A percentile compares a stretch with the other conserved stretches of the same genome.
Evolutionary conservation across 768 basidiomycete genomes (phyloP).

Genomic region (Lactarius evosmus): DNA sequence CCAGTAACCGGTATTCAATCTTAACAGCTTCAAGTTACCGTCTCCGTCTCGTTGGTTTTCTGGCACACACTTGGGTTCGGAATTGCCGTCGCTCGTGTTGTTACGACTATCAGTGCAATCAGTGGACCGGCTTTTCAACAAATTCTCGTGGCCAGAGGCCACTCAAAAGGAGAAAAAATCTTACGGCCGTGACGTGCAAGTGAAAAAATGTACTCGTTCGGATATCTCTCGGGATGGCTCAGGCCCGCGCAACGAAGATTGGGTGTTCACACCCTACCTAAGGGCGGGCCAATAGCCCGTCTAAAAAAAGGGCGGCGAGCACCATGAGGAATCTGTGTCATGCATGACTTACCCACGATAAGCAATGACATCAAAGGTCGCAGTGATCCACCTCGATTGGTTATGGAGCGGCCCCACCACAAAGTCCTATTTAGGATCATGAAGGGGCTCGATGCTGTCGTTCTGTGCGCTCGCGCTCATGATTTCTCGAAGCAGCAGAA

Average conservation of each 20-base stretch:
- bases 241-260: background rate
- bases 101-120: background rate
- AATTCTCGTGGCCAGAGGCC: background rate
- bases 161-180: background rate
- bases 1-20: background rate
- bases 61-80: background rate
- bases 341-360: constrained; percentile 5
- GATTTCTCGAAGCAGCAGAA: constrained; percentile 17
- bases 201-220: background rate
- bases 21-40: constrained; percentile 1
- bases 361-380: constrained; percentile 16
- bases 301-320: background rate
- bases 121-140: background rate
- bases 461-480: background rate
- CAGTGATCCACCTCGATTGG: background rate
- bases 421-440: constrained; percentile 15
- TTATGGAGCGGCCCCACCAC: constrained; percentile 12
- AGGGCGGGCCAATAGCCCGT: background rate
- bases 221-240: background rate
- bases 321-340: constrained; percentile 2
- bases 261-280: background rate
- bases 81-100: background rate
- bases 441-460: background rate
- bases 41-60: constrained; percentile 2
- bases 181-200: background rate